A percentile compares a stretch with the other conserved stretches of the same genome.
Conservation (phyloP, 306 rosid species). For the Trifolium subterraneum region DNA sequence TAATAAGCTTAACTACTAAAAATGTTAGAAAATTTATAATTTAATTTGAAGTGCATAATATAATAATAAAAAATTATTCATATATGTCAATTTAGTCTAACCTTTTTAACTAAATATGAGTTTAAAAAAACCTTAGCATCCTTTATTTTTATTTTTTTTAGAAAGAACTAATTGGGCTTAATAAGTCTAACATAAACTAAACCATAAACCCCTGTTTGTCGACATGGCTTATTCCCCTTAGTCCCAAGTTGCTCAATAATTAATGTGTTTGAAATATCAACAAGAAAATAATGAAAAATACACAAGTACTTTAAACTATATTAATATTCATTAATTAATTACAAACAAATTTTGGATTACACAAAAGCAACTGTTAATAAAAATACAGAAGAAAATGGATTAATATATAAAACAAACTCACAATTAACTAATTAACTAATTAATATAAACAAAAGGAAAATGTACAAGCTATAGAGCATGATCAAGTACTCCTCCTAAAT, state of each 20-base stretch:
- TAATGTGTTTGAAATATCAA: constrained; percentile 30
- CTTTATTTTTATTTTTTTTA: not conserved
- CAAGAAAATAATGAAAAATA: not conserved
- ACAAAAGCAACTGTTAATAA: not conserved
- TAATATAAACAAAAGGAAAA: constrained; percentile 37
- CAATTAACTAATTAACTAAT: not conserved
- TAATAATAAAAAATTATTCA: no score
- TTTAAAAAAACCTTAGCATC: not conserved
- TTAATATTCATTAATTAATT: not conserved
- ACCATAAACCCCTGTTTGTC: no score
- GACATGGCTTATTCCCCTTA: no score
- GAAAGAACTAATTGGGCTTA: not conserved
- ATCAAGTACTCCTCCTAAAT: constrained; percentile 32
- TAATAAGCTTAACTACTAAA: no score
- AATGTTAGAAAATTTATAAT: no score
- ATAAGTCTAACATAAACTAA: no score
- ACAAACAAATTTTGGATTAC: not conserved
- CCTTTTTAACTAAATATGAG: no score
- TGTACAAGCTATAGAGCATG: constrained; percentile 33
- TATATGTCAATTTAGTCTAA: no score
- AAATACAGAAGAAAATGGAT: not conserved
- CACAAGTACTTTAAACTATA: not conserved
- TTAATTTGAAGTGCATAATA: no score
- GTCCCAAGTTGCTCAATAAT: not conserved
- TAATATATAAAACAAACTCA: constrained; percentile 33